Conservation (phyloP, 352 stramenopile genomes). For the Globisporangium takayamanum region DNA sequence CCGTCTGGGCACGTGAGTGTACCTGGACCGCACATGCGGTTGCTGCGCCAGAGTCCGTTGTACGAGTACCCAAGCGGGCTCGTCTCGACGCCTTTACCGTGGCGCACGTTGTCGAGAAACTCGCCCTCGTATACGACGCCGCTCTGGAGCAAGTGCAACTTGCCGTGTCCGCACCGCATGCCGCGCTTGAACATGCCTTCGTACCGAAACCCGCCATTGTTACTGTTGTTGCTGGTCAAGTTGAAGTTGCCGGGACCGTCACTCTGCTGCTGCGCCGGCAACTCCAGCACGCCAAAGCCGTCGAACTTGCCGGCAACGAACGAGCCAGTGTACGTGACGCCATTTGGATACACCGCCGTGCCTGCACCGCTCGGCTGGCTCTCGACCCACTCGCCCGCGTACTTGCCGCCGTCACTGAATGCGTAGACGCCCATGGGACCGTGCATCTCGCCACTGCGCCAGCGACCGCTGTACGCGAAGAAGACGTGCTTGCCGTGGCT, state of each 20-base stretch:
- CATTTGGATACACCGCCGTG: slow-evolving; percentile 54
- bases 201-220: slow-evolving; percentile 33
- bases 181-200: slow-evolving; percentile 51
- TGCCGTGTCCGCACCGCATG: slow-evolving; percentile 37
- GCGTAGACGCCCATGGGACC: slow-evolving; percentile 54
- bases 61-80: slow-evolving; percentile 56
- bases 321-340: slow-evolving; percentile 57
- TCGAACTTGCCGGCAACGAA: slow-evolving; percentile 56
- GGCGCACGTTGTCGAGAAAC: slow-evolving; percentile 54
- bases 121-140: slow-evolving; percentile 55
- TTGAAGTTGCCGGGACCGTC: too few relatives aligned
- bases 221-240: not conserved
- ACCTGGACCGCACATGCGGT: slow-evolving; percentile 54
- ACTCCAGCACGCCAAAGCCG: slow-evolving; percentile 56
- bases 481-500: slow-evolving; percentile 60
- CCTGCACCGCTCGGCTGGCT: slow-evolving; percentile 38
- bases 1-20: slow-evolving; percentile 38
- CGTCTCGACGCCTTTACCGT: slow-evolving; percentile 57
- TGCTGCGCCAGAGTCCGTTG: slow-evolving; percentile 38
- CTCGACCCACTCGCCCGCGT: slow-evolving; percentile 45
- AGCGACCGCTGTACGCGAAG: slow-evolving; percentile 62
- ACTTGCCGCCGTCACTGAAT: slow-evolving; percentile 66
- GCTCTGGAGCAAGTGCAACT: slow-evolving; percentile 31
- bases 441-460: slow-evolving; percentile 67
- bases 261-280: slow-evolving; percentile 10